A percentile compares a stretch with the other conserved stretches of the same genome.
phyloP scores from a whole-genome alignment of 2,329 filamentous ascomycete genomes.

The Elsinoe batatas region DNA sequence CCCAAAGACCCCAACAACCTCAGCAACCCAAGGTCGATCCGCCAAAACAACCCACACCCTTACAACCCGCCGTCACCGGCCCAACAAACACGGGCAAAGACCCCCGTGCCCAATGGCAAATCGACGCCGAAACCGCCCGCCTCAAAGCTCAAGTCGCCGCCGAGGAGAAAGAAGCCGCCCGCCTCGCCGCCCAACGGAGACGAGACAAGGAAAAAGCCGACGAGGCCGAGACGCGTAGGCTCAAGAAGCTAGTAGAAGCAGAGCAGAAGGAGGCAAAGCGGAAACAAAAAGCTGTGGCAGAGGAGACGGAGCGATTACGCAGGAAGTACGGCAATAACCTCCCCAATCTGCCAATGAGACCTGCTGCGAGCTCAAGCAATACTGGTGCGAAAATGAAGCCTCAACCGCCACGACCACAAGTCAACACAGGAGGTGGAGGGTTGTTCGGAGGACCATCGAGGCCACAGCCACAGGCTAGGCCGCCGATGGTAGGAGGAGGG shows the following conservation, averaged over 20 bases:
- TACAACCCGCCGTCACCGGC: constrained; percentile 23
- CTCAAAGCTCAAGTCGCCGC: constrained; percentile 34
- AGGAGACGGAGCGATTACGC: constrained; percentile 66
- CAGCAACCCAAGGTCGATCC: constrained; percentile 14
- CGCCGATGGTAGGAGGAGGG: background rate
- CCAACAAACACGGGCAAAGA: constrained; percentile 29
- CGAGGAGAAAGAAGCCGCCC: constrained; percentile 30
- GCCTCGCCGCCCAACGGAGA: constrained; percentile 39
- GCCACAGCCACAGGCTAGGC: background rate
- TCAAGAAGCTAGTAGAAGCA: constrained; percentile 55
- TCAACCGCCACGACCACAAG: constrained; percentile 9
- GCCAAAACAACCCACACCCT: constrained; percentile 12
- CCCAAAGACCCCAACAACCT: constrained; percentile 21
- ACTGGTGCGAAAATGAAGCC: constrained; percentile 14
- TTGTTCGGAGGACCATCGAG: background rate
- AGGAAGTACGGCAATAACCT: constrained; percentile 49
- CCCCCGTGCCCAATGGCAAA: constrained; percentile 43
- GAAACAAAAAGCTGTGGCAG: constrained; percentile 48
- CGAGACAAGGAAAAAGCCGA: constrained; percentile 50
- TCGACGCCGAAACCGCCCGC: constrained; percentile 41
- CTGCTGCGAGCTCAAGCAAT: constrained; percentile 23
- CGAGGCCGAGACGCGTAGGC: constrained; percentile 47
- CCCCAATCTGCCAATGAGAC: background rate
- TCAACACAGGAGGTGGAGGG: constrained; percentile 9
- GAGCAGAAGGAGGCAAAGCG: constrained; percentile 53